Evolutionary conservation across 1,284 basidiomycete species (phyloP), one percentile per base, ranked within the genome.

Genomic region (Ceratobasidium sp.): DNA sequence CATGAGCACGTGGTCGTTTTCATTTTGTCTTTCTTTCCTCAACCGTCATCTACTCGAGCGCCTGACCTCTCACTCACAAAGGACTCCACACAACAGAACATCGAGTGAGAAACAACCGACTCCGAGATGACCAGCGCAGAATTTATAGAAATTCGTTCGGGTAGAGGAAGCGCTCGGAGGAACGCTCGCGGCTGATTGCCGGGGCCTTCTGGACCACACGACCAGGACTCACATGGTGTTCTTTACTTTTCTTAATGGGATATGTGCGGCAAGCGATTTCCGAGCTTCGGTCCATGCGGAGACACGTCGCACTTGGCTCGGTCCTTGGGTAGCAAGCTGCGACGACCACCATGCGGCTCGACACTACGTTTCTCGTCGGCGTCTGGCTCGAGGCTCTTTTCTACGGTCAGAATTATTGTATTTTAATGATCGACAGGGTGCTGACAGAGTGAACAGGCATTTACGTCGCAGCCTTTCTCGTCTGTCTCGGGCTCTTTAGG

Each of bases 331-430:
- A 13, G 58, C 28, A 15, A 13, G 18, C 44, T 46, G 40, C 72
- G 12, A 61, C 72, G 28, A 64, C 61, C 53, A 76, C 72, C 51
- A 76, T 76, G 72, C 44, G 72, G 18, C 60, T 76, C 72, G 72
- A 76, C 49, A 56, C 49, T 20, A 55, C 60, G 26, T 76, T 76
- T 55, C 72, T 76, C 46, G 72, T 76, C 51, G 72, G 72, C 23
- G 72, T 76, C 61, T 76, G 72, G 72, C 61, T 76, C 60, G 72
- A 76, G 72, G 72, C 72, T 9, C 20, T 76, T 26, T 60, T 66
- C 4, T 76, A 76, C 49, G 72, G 72, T 76, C 26, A 44, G 72
- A 44, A 9, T 60, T 56, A n/a, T 60, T 7, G 3, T 42, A n/a
- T 42, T n/a, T n/a, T 20, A 55, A 20, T 60, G 44, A 71, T 49